Base-by-base conservation (phyloP, 148 eudicot genomes). In the Silene latifolia region DNA sequence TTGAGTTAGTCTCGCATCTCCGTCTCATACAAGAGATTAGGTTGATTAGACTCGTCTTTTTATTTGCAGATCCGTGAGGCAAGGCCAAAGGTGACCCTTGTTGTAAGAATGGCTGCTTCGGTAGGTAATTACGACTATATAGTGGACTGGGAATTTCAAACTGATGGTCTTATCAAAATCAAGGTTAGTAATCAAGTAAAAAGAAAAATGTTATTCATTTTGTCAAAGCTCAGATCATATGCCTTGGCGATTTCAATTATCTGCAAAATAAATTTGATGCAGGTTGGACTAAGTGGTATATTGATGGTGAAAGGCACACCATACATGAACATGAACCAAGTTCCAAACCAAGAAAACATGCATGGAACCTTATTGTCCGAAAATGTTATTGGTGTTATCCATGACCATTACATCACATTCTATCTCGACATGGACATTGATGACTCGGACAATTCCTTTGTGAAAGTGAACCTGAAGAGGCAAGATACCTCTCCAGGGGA, bases 61-160 rank as follows among this genome's bases (percentile, higher is more conserved):
- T 64, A 11, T 15, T 69, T 71, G 74, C 89, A 95, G 99, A 89
- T 92, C 21, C 82, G 93, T 20, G 99, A 96, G 79, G 97, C 83
- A 67, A 88, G 99, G 86, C 99, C 98, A 58, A 92, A 96, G 77
- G 99, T 96, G 88, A 92, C 98, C 2, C 61, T 96, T 68, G 97
- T 96, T 83, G 99, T 86, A 58, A 81, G 99, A 78, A 96, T 96
- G 99, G 99, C 98, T 80, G 99, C 99, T 32, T 96, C 99, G 62
- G 98, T 96, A 14, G 99, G 91, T 19, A 96, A 96, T 79, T 96
- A 96, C 51, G 97, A 96, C 66, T 96, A 96, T 67, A 96, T 96
- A 21, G 87, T 96, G 61, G 99, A 96, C 75, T 92, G 99, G 99
- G 99, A 96, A 69, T 96, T 96, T 74, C 99, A 96, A 78, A 85